phyloP scores from a whole-genome alignment of 2,329 filamentous ascomycete species.

The Fusarium luffae region DNA sequence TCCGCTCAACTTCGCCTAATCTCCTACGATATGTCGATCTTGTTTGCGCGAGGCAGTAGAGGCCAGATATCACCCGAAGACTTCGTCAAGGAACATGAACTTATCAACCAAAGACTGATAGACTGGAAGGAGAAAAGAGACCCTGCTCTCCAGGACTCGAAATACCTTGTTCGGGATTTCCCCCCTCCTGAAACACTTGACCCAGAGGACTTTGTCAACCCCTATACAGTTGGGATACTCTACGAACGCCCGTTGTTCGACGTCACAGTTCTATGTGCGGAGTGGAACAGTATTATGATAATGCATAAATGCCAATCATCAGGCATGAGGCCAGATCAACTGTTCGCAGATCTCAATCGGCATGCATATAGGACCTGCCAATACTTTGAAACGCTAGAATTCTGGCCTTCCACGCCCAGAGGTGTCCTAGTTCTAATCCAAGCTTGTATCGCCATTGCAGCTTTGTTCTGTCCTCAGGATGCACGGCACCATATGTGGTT shows the following conservation, averaged over 20 bases:
- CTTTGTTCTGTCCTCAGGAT: constrained; percentile 83
- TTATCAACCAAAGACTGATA: constrained; percentile 60
- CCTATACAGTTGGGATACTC: constrained; percentile 75
- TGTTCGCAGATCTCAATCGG: constrained; percentile 64
- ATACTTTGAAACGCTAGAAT: constrained; percentile 81
- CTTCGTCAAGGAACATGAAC: constrained; percentile 71
- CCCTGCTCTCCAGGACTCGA: constrained; percentile 68
- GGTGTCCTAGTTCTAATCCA: constrained; percentile 80
- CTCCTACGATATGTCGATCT: constrained; percentile 80
- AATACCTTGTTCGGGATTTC: constrained; percentile 73
- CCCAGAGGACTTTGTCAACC: constrained; percentile 77
- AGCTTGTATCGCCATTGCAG: constrained; percentile 78
- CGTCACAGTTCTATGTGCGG: constrained; percentile 78
- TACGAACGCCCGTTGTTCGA: constrained; percentile 77
- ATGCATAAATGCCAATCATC: constrained; percentile 84
- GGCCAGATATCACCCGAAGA: constrained; percentile 72
- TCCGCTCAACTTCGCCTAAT: constrained; percentile 76
- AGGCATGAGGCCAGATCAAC: constrained; percentile 62
- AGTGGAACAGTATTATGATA: constrained; percentile 81
- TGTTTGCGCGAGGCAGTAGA: constrained; percentile 76
- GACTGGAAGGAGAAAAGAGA: constrained; percentile 69
- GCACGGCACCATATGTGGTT: constrained; percentile 80
- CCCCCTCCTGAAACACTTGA: constrained; percentile 61
- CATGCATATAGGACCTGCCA: constrained; percentile 79
- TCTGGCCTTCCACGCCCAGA: constrained; percentile 75